These are phyloP conservation scores for Hebeloma cylindrosporum DNA, from an alignment of 768 basidiomycete species.

Conservation along the genomic window DNA sequence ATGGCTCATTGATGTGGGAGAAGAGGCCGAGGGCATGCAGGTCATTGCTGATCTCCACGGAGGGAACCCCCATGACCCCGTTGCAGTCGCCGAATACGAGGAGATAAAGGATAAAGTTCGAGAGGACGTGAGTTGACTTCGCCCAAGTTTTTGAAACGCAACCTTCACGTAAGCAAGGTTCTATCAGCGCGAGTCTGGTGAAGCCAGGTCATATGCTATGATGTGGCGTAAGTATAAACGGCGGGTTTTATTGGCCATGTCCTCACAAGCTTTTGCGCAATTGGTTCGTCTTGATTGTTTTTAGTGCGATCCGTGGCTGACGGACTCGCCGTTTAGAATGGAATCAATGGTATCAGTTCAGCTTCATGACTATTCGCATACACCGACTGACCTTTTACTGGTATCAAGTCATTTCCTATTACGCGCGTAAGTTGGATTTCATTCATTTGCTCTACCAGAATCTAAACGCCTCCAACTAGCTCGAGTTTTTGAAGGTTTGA, in stretches of 20 bases:
- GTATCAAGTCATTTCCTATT: constrained; percentile 83
- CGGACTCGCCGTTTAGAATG: constrained; percentile 57
- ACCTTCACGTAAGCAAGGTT: background rate
- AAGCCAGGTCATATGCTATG: constrained; percentile 68
- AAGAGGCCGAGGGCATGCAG: constrained; percentile 78
- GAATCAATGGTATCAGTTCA: constrained; percentile 77
- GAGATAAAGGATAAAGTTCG: constrained; percentile 84
- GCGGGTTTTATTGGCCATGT: constrained; percentile 90
- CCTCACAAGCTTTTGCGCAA: constrained; percentile 93
- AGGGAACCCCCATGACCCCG: constrained; percentile 63
- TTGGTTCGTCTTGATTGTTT: constrained; percentile 53
- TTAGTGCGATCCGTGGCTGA: constrained; percentile 11
- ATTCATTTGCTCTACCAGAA: constrained; percentile 7
- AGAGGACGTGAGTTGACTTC: constrained; percentile 51
- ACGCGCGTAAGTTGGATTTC: constrained; percentile 66
- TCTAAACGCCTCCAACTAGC: constrained; percentile 40
- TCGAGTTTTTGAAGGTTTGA: constrained; percentile 85
- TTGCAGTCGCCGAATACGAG: constrained; percentile 80
- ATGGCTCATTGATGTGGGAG: constrained; percentile 87
- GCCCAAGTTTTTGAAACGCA: background rate
- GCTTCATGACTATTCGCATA: constrained; percentile 4
- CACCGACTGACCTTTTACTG: constrained; percentile 7
- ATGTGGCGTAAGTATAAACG: constrained; percentile 91
- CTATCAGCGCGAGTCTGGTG: constrained; percentile 68
- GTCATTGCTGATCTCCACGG: constrained; percentile 91